Evolutionary conservation across 192 early-diverging fungal species (phyloP).

Genomic region (Backusella parvicylindrica): DNA sequence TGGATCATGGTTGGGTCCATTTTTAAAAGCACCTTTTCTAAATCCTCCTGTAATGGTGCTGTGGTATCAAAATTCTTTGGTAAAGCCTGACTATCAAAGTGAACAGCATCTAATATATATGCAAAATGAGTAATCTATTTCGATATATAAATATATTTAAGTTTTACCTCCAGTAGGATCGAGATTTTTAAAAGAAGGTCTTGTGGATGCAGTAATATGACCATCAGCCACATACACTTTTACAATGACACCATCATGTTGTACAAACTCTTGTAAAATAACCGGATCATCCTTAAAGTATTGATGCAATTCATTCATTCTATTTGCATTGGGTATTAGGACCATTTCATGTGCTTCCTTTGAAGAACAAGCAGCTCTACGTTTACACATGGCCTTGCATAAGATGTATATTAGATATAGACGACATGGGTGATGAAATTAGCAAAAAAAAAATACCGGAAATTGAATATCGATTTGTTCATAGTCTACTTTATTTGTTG

Average conservation of each 20-base stretch:
- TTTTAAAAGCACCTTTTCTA: not conserved
- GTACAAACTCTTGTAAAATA: slow-evolving; percentile 34
- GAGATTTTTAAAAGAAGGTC: slow-evolving; percentile 30
- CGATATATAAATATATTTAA: not conserved
- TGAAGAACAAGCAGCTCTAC: slow-evolving; percentile 28
- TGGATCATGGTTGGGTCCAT: not conserved
- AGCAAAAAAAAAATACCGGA: slow-evolving; percentile 13
- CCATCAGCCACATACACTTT: slow-evolving; percentile 31
- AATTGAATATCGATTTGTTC: slow-evolving; percentile 12
- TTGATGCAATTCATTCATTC: not conserved
- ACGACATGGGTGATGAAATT: not conserved
- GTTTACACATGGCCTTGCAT: slow-evolving; percentile 24
- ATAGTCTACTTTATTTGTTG: not conserved
- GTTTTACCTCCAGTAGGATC: not conserved
- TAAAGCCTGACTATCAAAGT: slow-evolving; percentile 33
- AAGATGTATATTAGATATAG: not conserved
- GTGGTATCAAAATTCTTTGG: slow-evolving; percentile 23
- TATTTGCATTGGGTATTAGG: slow-evolving; percentile 9
- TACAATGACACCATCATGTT: slow-evolving; percentile 32
- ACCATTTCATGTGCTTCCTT: slow-evolving; percentile 31
- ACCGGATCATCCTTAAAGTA: slow-evolving; percentile 19
- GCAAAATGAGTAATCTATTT: no score
- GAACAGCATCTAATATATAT: slow-evolving; percentile 8
- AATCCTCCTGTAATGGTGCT: not conserved
- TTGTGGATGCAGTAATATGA: not conserved